A percentile compares a stretch with the other conserved stretches of the same genome.
Evolutionary conservation across 2,329 filamentous ascomycete genomes (phyloP).

Genomic region (Cytospora piceae): DNA sequence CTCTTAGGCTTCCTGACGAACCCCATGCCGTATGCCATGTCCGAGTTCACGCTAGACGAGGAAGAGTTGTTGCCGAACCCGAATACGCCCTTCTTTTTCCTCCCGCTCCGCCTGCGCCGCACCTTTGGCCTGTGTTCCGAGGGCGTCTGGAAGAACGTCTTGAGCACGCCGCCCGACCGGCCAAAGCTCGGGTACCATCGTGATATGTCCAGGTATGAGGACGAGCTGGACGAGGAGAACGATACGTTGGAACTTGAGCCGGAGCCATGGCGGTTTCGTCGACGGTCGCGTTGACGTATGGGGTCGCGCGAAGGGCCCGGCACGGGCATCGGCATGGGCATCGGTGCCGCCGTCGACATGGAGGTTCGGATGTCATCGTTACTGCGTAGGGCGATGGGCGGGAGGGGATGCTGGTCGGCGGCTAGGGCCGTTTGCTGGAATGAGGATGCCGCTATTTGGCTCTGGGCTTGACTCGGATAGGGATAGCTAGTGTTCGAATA

Average conservation of each 20-base stretch:
- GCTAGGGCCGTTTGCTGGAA: conserved; percentile 15
- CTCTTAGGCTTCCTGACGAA: conserved; percentile 51
- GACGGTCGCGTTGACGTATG: conserved; percentile 25
- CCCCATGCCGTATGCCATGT: conserved; percentile 69
- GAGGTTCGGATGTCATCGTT: conserved; percentile 16
- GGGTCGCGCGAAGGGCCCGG: conserved; percentile 19
- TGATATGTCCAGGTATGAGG: conserved; percentile 70
- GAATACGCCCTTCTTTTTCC: conserved; percentile 58
- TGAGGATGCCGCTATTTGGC: conserved; percentile 17
- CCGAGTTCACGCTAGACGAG: conserved; percentile 51
- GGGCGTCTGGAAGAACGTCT: conserved; percentile 65
- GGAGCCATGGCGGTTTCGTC: conserved; percentile 21
- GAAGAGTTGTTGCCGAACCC: conserved; percentile 65
- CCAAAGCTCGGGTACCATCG: conserved; percentile 52
- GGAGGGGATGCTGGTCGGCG: conserved; percentile 19
- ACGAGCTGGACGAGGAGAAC: conserved; percentile 49
- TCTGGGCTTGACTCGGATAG: conserved; percentile 14
- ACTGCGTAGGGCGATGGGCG: conserved; percentile 24
- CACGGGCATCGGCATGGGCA: conserved; percentile 16
- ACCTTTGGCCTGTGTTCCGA: conserved; percentile 55
- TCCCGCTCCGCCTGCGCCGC: conserved; percentile 44
- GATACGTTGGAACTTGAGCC: conserved; percentile 45
- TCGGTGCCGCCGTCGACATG: conserved; percentile 7
- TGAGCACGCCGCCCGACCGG: conserved; percentile 58
- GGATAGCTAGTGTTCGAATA: conserved; percentile 20